Percentiles rank a stretch among this genome's conserved stretches.
These are phyloP conservation scores for Beauveria brongniartii DNA, from an alignment of 2,329 filamentous ascomycete species.

Conservation along the genomic window DNA sequence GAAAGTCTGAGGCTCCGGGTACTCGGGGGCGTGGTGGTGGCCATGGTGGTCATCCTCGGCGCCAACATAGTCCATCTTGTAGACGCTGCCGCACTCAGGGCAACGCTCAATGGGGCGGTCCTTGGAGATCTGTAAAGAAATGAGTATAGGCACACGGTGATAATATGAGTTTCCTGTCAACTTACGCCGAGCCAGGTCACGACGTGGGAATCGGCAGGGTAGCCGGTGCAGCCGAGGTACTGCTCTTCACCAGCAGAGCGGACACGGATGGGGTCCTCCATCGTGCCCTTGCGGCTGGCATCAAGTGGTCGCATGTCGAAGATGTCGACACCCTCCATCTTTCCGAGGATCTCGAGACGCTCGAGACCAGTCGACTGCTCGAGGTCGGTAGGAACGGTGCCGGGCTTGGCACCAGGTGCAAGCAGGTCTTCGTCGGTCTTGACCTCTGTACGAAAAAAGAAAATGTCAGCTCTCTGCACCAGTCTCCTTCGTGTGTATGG, in stretches of 20 bases:
- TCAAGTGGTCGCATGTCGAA: conserved; percentile 98
- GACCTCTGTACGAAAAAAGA: conserved; percentile 56
- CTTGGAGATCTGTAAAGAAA: conserved; percentile 58
- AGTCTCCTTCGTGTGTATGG: neutral
- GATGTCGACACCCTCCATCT: conserved; percentile 96
- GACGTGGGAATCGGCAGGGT: conserved; percentile 82
- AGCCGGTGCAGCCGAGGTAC: conserved; percentile 93
- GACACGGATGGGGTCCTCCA: conserved; percentile 84
- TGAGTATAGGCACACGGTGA: conserved; percentile 1
- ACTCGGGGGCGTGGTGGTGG: conserved; percentile 51
- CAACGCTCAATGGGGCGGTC: conserved; percentile 91
- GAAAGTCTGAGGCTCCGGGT: conserved; percentile 89
- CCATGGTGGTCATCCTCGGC: conserved; percentile 64
- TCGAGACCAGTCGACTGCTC: conserved; percentile 96
- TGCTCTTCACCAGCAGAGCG: conserved; percentile 93
- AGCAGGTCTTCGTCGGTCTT: conserved; percentile 74
- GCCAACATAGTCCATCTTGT: conserved; percentile 97
- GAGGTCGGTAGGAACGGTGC: conserved; percentile 85
- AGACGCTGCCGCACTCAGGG: conserved; percentile 90
- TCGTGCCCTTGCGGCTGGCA: conserved; percentile 80
- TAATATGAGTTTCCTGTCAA: conserved; percentile 17
- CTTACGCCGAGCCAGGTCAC: conserved; percentile 86
- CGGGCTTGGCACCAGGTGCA: conserved; percentile 70
- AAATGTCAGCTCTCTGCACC: conserved; percentile 14
- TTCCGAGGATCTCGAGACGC: conserved; percentile 96